A percentile compares a stretch with the other conserved stretches of the same genome.
Conservation (phyloP, 306 rosid species). For the Dryas drummondii region DNA sequence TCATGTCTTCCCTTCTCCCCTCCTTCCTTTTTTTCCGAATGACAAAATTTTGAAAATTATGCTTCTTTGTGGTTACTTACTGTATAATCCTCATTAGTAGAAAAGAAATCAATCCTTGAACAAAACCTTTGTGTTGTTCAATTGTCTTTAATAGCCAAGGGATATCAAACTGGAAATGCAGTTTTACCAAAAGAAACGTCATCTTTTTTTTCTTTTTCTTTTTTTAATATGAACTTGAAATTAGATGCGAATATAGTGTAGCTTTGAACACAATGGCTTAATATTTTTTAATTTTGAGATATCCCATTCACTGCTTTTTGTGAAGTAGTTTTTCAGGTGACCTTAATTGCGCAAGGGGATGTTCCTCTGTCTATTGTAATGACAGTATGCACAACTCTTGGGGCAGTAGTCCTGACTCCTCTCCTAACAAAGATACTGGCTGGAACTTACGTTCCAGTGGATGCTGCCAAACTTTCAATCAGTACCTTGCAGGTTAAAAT, state of each 20-base stretch:
- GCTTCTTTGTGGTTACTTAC: background rate
- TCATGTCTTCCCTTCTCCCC: background rate
- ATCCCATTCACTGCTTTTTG: slow-evolving; percentile 15
- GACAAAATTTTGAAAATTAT: background rate
- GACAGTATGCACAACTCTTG: slow-evolving; percentile 50
- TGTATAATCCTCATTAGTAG: background rate
- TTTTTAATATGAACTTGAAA: background rate
- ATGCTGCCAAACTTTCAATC: slow-evolving; percentile 40
- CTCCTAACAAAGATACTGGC: slow-evolving; percentile 38
- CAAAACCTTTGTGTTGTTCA: background rate
- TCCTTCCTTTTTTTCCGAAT: background rate
- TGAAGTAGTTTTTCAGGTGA: slow-evolving; percentile 44
- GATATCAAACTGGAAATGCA: background rate
- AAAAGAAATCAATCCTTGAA: background rate
- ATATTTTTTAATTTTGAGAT: slow-evolving; percentile 5
- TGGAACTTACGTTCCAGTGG: slow-evolving; percentile 39
- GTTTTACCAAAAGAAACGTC: background rate
- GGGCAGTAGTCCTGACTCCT: slow-evolving; percentile 44
- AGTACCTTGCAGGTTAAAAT: slow-evolving; percentile 45
- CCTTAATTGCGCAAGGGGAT: slow-evolving; percentile 48
- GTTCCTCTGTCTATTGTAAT: slow-evolving; percentile 49
- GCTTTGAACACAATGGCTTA: background rate
- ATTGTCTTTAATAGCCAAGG: background rate
- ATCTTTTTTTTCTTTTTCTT: background rate
- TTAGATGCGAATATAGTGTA: background rate